Base-by-base conservation (phyloP, 192 early-diverging fungal genomes). In the Gamsiella multidivaricata region DNA sequence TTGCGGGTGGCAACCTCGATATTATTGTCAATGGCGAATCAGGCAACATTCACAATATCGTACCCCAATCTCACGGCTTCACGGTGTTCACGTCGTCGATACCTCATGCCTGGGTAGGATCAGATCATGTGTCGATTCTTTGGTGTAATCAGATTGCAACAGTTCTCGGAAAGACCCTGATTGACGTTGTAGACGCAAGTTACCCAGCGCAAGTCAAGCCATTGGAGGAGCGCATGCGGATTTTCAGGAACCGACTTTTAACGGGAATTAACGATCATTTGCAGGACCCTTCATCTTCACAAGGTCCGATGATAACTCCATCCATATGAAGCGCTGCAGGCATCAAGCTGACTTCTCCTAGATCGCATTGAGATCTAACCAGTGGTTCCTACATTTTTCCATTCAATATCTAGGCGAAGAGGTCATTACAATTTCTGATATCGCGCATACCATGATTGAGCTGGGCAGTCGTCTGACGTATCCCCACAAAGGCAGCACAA, bases 61-160 rank as follows among this genome's bases (percentile, higher is more conserved):
- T 94, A 0, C 90, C 92, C 0, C 50, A 73, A 5, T 69, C 79
- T 0, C 86, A 94, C 70, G 89, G 94, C 7, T 92, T 98, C 34
- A 91, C 92, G 46, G 89, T 91, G 0, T 91, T 93, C 53, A 89
- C 94, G 7, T 90, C 93, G 6, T 85, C 86, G 0, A 88, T 98
- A 29, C 92, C 94, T 25, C 76, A 87, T 32, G 95, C 97, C 11
- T 99, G 97, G 97, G 89, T 91, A 25, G 88, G 92, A 22, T 86
- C 90, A 46, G 94, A 96, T 70, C 97, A 99, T 78, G 87, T 92
- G 58, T 88, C 88, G 32, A 92, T 96, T 31, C 70, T 99, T 56
- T 96, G 95, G 93, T 99, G 97, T 54, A 92, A 92, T 63, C 97
- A 99, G 82, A 83, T 98, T 57, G 87, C 88, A 14, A 80, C 83